Conservation (phyloP, 2,329 filamentous ascomycete species). For the Nakataea oryzae region DNA sequence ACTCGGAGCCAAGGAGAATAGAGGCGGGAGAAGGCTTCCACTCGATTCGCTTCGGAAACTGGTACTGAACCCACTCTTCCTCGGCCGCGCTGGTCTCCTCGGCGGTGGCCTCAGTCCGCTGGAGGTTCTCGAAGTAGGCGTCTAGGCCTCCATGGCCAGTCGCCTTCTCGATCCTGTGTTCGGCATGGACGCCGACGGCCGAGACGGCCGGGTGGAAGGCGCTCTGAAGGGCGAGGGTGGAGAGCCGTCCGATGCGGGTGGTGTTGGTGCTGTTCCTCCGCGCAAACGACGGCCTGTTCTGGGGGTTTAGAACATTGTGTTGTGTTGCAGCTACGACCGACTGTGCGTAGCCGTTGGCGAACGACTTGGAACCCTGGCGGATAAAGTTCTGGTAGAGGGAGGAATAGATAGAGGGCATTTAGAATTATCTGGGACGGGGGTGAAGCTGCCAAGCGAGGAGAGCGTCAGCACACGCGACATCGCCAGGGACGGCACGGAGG, state of each 20-base stretch:
- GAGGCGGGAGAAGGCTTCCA: constrained; percentile 61
- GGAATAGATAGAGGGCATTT: constrained; percentile 76
- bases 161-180: constrained; percentile 44
- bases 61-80: constrained; percentile 84
- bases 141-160: constrained; percentile 59
- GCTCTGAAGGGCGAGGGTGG: constrained; percentile 61
- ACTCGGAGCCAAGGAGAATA: constrained; percentile 35
- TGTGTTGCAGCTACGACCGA: constrained; percentile 93
- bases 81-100: constrained; percentile 47
- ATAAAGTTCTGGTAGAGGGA: constrained; percentile 71
- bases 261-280: constrained; percentile 41
- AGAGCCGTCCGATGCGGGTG: constrained; percentile 42
- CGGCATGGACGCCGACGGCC: constrained; percentile 39
- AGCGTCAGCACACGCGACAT: background rate
- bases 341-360: constrained; percentile 96
- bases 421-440: constrained; percentile 58
- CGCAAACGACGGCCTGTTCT: constrained; percentile 53
- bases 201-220: constrained; percentile 57
- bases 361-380: constrained; percentile 93
- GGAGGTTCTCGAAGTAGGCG: constrained; percentile 85
- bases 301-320: constrained; percentile 60
- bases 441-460: constrained; percentile 28
- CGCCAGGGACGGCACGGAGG: background rate
- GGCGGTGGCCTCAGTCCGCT: constrained; percentile 57
- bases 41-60: constrained; percentile 79